phyloP scores from a whole-genome alignment of 495 filamentous ascomycete species.

The Aspergillus steynii region DNA sequence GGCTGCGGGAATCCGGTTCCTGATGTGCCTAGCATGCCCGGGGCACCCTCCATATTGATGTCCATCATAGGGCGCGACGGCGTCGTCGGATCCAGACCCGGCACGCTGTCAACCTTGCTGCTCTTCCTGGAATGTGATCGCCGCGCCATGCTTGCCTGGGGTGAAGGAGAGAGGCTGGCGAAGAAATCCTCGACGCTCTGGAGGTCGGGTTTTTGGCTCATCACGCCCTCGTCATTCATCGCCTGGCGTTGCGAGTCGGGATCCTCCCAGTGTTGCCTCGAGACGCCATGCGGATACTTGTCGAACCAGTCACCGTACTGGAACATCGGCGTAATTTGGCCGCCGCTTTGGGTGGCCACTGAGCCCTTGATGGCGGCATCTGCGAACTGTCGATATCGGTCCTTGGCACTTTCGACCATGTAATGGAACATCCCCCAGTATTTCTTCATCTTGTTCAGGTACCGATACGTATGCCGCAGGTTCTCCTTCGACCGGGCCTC shows the following conservation, averaged over 20 bases:
- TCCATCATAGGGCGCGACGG: conserved; percentile 35
- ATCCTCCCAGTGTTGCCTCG: conserved; percentile 78
- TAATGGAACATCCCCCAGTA: conserved; percentile 99
- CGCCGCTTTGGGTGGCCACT: conserved; percentile 54
- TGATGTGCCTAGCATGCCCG: conserved; percentile 32
- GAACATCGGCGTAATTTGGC: conserved; percentile 61
- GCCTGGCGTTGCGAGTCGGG: conserved; percentile 68
- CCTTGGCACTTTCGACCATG: conserved; percentile 90
- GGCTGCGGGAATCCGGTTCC: conserved; percentile 49
- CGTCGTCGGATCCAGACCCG: conserved; percentile 30
- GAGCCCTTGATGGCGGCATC: conserved; percentile 63
- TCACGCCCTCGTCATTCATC: conserved; percentile 73
- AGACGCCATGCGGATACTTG: conserved; percentile 90
- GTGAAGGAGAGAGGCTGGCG: conserved; percentile 70
- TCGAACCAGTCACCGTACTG: conserved; percentile 99
- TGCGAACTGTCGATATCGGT: conserved; percentile 82
- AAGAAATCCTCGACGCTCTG: conserved; percentile 97
- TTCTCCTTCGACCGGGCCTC: conserved; percentile 80
- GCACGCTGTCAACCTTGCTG: conserved; percentile 32
- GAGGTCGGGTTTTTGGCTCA: conserved; percentile 82
- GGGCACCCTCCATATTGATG: conserved; percentile 36
- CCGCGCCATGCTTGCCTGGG: conserved; percentile 47
- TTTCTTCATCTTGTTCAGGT: conserved; percentile 89
- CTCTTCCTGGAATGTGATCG: conserved; percentile 38
- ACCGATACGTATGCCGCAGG: conserved; percentile 85